phyloP scores from a whole-genome alignment of 176 grass and related monocot genomes.

The Carex littledalei region DNA sequence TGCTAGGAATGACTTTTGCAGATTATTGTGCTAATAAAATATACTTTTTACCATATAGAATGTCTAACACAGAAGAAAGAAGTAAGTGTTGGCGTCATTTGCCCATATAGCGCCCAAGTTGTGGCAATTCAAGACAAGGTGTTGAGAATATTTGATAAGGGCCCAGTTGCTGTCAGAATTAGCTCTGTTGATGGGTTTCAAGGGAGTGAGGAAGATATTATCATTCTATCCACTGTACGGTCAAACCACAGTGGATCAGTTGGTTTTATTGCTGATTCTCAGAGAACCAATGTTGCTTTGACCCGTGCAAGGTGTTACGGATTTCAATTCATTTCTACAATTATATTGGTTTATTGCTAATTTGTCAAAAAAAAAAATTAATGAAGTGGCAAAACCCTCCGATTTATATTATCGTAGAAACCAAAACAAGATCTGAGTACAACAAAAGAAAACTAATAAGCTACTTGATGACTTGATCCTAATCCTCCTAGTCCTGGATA shows the following conservation, averaged over 20 bases:
- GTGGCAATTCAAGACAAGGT: slow-evolving; percentile 37
- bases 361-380: not conserved
- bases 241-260: slow-evolving; percentile 43
- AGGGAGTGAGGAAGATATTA: slow-evolving; percentile 67
- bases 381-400: too few relatives aligned
- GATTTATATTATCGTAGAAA: too few relatives aligned
- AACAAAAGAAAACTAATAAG: too few relatives aligned
- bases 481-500: too few relatives aligned
- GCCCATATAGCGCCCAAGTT: slow-evolving; percentile 69
- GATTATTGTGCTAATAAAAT: not conserved
- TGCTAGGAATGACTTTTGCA: not conserved
- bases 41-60: slow-evolving; percentile 25
- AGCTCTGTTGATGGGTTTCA: slow-evolving; percentile 74
- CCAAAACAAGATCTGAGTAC: too few relatives aligned
- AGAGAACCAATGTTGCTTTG: slow-evolving; percentile 54
- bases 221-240: slow-evolving; percentile 63
- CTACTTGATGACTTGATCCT: too few relatives aligned
- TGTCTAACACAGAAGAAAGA: slow-evolving; percentile 25
- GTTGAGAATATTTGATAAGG: slow-evolving; percentile 5
- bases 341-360: not conserved
- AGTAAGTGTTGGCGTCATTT: slow-evolving; percentile 67
- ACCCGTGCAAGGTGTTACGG: slow-evolving; percentile 51
- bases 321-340: not conserved
- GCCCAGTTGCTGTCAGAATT: slow-evolving; percentile 35
- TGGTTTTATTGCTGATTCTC: slow-evolving; percentile 54